Evolutionary conservation across 2,329 filamentous ascomycete genomes (phyloP).

Genomic region (Rutstroemia sp.): DNA sequence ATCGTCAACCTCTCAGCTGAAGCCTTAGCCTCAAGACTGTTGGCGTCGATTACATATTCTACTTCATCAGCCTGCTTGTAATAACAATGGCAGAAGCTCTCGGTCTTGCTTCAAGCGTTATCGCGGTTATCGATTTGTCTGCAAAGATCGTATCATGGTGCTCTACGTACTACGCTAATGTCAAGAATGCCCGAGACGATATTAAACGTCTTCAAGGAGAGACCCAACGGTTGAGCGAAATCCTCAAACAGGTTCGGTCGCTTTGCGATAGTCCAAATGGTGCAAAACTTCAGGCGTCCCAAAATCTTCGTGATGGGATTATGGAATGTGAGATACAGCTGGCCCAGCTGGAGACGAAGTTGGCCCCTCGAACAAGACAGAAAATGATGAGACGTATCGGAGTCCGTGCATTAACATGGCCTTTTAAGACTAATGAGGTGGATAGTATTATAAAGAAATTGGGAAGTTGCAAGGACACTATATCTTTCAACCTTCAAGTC

Average conservation of each 20-base stretch:
- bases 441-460: conserved; percentile 25
- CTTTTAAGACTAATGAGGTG: conserved; percentile 32
- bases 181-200: conserved; percentile 15
- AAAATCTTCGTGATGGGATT: conserved; percentile 19
- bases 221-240: conserved; percentile 20
- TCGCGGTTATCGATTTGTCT: conserved; percentile 34
- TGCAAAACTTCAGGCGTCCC: conserved; percentile 24
- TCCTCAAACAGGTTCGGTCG: conserved; percentile 23
- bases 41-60: too few relatives aligned
- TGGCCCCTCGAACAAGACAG: conserved; percentile 19
- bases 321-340: conserved; percentile 19
- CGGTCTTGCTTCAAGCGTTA: conserved; percentile 30
- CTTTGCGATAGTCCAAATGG: conserved; percentile 26
- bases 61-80: too few relatives aligned
- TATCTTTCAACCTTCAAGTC: conserved; percentile 29
- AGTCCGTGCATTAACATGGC: conserved; percentile 17
- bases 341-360: conserved; percentile 19
- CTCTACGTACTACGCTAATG: conserved; percentile 29
- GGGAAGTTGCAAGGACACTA: conserved; percentile 22
- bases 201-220: conserved; percentile 30
- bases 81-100: too few relatives aligned
- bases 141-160: conserved; percentile 31
- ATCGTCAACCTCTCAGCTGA: not conserved
- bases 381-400: conserved; percentile 30
- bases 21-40: too few relatives aligned